Evolutionary conservation across 352 stramenopile species (phyloP).

Genomic region (Poterioochromonas sp.): DNA sequence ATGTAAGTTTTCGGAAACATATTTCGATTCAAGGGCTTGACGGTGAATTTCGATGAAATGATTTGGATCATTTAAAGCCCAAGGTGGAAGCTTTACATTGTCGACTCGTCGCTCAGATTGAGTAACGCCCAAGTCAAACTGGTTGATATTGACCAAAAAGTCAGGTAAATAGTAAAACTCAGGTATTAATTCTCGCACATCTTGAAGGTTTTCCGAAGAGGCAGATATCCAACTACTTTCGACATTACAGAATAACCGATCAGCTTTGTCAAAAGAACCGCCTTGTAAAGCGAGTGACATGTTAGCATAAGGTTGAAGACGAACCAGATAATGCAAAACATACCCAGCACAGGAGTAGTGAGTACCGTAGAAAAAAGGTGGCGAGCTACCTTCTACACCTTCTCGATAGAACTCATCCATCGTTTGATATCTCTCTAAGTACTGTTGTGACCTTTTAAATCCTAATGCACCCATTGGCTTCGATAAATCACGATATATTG

Average conservation of each 20-base stretch:
- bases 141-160: conserved; percentile 64
- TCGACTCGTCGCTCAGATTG: conserved; percentile 66
- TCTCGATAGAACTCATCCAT: conserved; percentile 8
- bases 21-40: conserved; percentile 83
- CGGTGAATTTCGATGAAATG: conserved; percentile 89
- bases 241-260: conserved; percentile 89
- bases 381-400: conserved; percentile 59
- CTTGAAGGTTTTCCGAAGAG: conserved; percentile 75
- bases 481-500: conserved; percentile 85
- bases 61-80: conserved; percentile 71
- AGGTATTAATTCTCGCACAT: conserved; percentile 70
- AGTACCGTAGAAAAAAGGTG: conserved; percentile 96
- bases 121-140: conserved; percentile 61
- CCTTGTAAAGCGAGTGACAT: conserved; percentile 86
- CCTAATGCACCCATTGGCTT: conserved; percentile 96
- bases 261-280: conserved; percentile 82
- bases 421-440: conserved; percentile 61
- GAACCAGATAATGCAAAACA: conserved; percentile 96
- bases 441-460: conserved; percentile 72
- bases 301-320: conserved; percentile 94
- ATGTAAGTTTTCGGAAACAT: conserved; percentile 83
- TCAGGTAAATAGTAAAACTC: conserved; percentile 73
- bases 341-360: conserved; percentile 87
- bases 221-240: conserved; percentile 83
- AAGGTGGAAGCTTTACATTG: conserved; percentile 84